Evolutionary conservation across 2,329 filamentous ascomycete genomes (phyloP).

Genomic region (Zelopaecilomyces penicillatus): DNA sequence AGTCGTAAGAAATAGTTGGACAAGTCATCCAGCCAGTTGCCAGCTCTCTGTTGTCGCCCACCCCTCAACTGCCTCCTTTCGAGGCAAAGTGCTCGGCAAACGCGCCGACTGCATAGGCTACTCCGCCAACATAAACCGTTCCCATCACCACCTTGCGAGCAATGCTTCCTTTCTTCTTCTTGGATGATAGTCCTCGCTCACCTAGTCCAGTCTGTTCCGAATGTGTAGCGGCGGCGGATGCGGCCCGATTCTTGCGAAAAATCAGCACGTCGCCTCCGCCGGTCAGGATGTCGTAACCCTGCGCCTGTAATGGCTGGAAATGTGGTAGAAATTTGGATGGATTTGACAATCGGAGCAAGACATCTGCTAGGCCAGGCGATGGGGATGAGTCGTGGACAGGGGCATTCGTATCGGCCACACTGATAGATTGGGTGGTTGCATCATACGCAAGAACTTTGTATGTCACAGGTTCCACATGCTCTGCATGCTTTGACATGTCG

Average conservation of each 20-base stretch:
- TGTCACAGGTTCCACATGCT: slow-evolving; percentile 6
- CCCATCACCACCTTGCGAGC: slow-evolving; percentile 44
- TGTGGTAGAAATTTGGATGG: slow-evolving; percentile 58
- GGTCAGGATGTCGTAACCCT: slow-evolving; percentile 60
- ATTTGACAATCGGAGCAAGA: slow-evolving; percentile 51
- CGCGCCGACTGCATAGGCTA: slow-evolving; percentile 50
- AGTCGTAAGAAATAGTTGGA: too few species aligned
- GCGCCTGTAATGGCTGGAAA: slow-evolving; percentile 46
- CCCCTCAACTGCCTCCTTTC: slow-evolving; percentile 31
- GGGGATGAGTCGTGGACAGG: slow-evolving; percentile 38
- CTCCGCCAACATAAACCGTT: slow-evolving; percentile 44
- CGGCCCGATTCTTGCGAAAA: slow-evolving; percentile 49
- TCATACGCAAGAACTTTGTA: slow-evolving; percentile 65
- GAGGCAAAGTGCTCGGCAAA: slow-evolving; percentile 48
- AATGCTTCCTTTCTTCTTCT: slow-evolving; percentile 29
- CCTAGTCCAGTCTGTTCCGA: slow-evolving; percentile 36
- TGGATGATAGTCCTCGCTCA: slow-evolving; percentile 24
- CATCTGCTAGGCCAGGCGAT: slow-evolving; percentile 49
- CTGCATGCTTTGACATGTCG: not conserved
- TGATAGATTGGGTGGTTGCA: slow-evolving; percentile 46
- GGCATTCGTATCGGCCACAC: slow-evolving; percentile 52
- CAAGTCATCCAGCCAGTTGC: too few species aligned
- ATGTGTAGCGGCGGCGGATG: slow-evolving; percentile 15
- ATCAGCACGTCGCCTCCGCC: slow-evolving; percentile 56
- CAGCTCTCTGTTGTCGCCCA: slow-evolving; percentile 15